A percentile compares a stretch with the other conserved stretches of the same genome.
Evolutionary conservation across 2,329 filamentous ascomycete genomes (phyloP).

Genomic region (Elsinoe necatrix): DNA sequence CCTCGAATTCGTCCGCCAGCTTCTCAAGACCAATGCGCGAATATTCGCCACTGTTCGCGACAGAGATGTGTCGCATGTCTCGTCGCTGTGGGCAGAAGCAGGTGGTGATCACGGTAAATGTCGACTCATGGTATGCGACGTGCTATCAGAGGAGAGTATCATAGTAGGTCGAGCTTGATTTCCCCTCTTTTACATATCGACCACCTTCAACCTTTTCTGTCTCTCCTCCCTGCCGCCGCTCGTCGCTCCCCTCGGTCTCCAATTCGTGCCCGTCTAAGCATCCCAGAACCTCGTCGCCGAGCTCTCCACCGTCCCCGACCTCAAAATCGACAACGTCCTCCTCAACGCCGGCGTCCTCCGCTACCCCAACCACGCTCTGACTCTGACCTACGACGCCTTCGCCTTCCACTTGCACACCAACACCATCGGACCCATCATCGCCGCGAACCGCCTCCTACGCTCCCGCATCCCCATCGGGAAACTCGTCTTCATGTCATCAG

Average conservation of each 20-base stretch:
- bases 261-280: not conserved
- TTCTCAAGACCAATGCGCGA: constrained; percentile 39
- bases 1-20: constrained; percentile 45
- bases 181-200: too few species aligned
- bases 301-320: constrained; percentile 33
- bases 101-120: constrained; percentile 39
- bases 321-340: constrained; percentile 47
- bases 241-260: not conserved
- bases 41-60: constrained; percentile 47
- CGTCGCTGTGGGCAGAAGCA: constrained; percentile 34
- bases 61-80: constrained; percentile 33
- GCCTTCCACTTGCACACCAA: constrained; percentile 50
- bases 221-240: not conserved
- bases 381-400: constrained; percentile 46
- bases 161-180: constrained; percentile 26
- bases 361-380: constrained; percentile 39
- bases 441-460: constrained; percentile 45
- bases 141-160: constrained; percentile 46
- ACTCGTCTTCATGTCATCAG: constrained; percentile 50
- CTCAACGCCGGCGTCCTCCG: constrained; percentile 49
- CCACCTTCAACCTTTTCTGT: not conserved
- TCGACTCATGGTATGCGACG: constrained; percentile 45
- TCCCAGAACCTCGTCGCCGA: constrained; percentile 37
- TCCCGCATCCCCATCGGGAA: constrained; percentile 41
- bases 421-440: constrained; percentile 51